phyloP scores from a whole-genome alignment of 2,329 filamentous ascomycete species.

The Alternaria panax region DNA sequence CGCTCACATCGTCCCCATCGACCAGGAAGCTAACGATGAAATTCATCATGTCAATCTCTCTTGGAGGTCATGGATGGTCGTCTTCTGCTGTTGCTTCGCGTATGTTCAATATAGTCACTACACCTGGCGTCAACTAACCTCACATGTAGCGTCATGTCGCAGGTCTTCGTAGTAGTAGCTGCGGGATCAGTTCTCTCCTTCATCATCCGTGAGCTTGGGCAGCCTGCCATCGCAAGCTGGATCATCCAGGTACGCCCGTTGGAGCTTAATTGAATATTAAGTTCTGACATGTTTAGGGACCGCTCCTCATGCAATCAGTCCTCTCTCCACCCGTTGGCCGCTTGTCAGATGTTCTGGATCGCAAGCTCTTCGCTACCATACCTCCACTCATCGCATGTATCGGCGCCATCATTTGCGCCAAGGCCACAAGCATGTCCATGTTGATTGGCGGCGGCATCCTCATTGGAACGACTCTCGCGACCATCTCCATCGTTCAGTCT shows the following conservation, averaged over 20 bases:
- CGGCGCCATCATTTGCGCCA: conserved; percentile 63
- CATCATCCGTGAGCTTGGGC: conserved; percentile 62
- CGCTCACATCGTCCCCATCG: conserved; percentile 34
- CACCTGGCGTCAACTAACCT: conserved; percentile 16
- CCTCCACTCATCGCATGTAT: conserved; percentile 63
- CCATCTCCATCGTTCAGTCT: conserved; percentile 63
- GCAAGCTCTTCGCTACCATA: conserved; percentile 61
- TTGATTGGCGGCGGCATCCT: conserved; percentile 65
- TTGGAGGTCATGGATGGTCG: conserved; percentile 64
- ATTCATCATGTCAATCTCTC: conserved; percentile 57
- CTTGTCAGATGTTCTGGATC: conserved; percentile 64
- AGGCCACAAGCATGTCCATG: conserved; percentile 63
- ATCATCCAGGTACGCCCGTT: conserved; percentile 57
- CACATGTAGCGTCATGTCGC: conserved; percentile 54
- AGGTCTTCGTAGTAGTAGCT: conserved; percentile 64
- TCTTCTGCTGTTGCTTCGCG: conserved; percentile 60
- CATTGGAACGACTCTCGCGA: conserved; percentile 63
- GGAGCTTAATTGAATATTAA: accelerated
- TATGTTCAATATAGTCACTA: conserved; percentile 20
- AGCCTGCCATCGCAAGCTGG: conserved; percentile 61
- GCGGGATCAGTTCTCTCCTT: conserved; percentile 65
- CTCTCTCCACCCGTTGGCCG: conserved; percentile 64
- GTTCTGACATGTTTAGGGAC: conserved; percentile 52
- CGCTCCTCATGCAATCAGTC: conserved; percentile 65
- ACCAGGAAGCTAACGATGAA: conserved; percentile 40